phyloP scores from a whole-genome alignment of 2,329 filamentous ascomycete species.

The Stemphylium lycopersici region DNA sequence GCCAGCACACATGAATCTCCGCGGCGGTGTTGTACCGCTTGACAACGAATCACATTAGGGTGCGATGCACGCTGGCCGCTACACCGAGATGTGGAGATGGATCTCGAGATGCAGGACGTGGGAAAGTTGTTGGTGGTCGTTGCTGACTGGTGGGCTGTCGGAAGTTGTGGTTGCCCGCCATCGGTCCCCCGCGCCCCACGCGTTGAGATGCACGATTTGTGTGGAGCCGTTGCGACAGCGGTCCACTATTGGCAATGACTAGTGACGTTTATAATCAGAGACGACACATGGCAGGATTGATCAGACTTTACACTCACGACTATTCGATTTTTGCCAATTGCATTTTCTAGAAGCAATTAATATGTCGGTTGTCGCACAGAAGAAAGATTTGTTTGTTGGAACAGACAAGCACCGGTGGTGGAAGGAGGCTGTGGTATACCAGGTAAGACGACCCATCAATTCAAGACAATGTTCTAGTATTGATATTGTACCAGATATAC shows the following conservation, averaged over 20 bases:
- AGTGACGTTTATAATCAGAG: conserved; percentile 6
- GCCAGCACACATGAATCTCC: not conserved
- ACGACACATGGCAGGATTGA: not conserved
- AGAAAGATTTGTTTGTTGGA: conserved; percentile 38
- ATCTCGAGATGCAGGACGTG: not conserved
- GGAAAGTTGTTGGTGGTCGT: not conserved
- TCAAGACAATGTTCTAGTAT: not conserved
- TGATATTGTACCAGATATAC: conserved; percentile 53
- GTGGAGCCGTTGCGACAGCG: conserved; percentile 1
- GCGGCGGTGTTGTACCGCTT: too few species aligned
- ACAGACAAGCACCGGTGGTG: conserved; percentile 57
- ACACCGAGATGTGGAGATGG: not conserved
- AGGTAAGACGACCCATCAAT: conserved; percentile 35
- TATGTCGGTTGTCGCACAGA: conserved; percentile 14
- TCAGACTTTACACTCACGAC: not conserved
- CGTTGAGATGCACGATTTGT: conserved; percentile 1
- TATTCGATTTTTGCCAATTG: not conserved
- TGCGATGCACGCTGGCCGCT: not conserved
- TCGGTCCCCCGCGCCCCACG: conserved; percentile 8
- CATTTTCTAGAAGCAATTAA: not conserved
- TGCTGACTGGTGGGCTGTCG: conserved; percentile 8
- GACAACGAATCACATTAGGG: not conserved
- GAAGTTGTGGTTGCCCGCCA: not conserved
- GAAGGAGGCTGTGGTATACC: conserved; percentile 67
- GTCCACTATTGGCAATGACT: conserved; percentile 2